These are phyloP conservation scores for Lachnellula occidentalis DNA, from an alignment of 2,329 filamentous ascomycete genomes.

Conservation along the genomic window DNA sequence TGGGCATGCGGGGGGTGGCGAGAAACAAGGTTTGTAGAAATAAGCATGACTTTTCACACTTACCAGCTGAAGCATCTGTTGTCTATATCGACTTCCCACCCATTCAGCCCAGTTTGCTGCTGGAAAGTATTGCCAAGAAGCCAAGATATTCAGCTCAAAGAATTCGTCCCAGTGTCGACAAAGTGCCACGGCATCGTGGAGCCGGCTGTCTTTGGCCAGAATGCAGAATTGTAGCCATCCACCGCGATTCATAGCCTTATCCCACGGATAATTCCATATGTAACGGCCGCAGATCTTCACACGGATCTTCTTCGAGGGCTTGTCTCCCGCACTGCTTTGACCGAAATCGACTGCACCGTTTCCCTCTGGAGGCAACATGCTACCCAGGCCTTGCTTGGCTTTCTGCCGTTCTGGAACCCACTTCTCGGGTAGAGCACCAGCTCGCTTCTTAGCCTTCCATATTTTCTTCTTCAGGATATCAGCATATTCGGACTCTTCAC, in stretches of 20 bases:
- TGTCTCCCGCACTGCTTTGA: slow-evolving; percentile 31
- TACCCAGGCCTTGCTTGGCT: slow-evolving; percentile 19
- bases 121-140: slow-evolving; percentile 42
- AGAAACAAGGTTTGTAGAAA: neutral
- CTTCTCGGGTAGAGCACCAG: slow-evolving; percentile 22
- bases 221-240: slow-evolving; percentile 48
- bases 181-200: slow-evolving; percentile 40
- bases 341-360: slow-evolving; percentile 30
- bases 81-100: slow-evolving; percentile 34
- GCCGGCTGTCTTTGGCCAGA: slow-evolving; percentile 42
- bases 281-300: slow-evolving; percentile 43
- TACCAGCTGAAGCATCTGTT: slow-evolving; percentile 37
- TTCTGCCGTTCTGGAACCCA: slow-evolving; percentile 22
- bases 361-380: slow-evolving; percentile 5
- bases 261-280: slow-evolving; percentile 47
- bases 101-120: slow-evolving; percentile 40
- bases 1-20: too few species aligned
- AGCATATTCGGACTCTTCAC: slow-evolving; percentile 1
- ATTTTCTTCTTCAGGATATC: neutral
- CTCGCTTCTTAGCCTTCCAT: slow-evolving; percentile 1
- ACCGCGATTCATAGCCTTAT: slow-evolving; percentile 40
- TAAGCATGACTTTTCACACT: neutral
- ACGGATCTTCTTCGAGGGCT: slow-evolving; percentile 32
- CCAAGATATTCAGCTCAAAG: slow-evolving; percentile 41
- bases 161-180: slow-evolving; percentile 48